Evolutionary conservation across 805 yeast species (phyloP).

Genomic region (Kodamaea leandrae): DNA sequence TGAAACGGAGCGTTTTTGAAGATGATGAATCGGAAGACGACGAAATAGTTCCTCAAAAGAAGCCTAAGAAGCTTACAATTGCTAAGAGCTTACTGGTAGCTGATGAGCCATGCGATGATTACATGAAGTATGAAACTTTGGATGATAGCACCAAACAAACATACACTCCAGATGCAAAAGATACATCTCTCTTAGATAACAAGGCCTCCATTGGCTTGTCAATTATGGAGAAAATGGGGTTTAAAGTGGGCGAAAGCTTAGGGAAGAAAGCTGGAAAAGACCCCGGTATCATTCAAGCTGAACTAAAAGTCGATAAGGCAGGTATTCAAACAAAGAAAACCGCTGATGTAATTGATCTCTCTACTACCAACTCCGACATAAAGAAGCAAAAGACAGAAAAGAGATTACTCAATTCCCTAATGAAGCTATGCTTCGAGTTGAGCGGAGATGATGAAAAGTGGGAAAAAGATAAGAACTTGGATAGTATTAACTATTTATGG

Average conservation of each 20-base stretch:
- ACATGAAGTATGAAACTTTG: constrained; percentile 2
- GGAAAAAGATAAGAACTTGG: constrained; percentile 25
- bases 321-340: constrained; percentile 23
- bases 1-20: constrained; percentile 9
- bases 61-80: constrained; percentile 12
- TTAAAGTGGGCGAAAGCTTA: constrained; percentile 43
- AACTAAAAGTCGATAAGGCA: constrained; percentile 14
- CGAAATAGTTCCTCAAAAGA: constrained; percentile 26
- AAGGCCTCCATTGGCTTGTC: constrained; percentile 42
- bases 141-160: too few relatives aligned
- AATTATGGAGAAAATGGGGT: constrained; percentile 63
- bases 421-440: constrained; percentile 41
- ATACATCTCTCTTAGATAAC: constrained; percentile 9
- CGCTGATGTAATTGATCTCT: neutral
- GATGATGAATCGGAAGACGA: constrained; percentile 18
- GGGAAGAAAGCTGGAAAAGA: constrained; percentile 28
- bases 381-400: constrained; percentile 14
- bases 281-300: constrained; percentile 16
- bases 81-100: neutral
- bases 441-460: constrained; percentile 35
- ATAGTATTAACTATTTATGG: constrained; percentile 40
- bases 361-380: neutral
- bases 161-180: too few relatives aligned
- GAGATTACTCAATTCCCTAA: constrained; percentile 24
- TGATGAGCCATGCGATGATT: constrained; percentile 1